Percentiles rank a stretch among this genome's conserved stretches.
Evolutionary conservation across 371 early-diverging fungal species (phyloP).

Genomic region (Syncephalis fuscata): DNA sequence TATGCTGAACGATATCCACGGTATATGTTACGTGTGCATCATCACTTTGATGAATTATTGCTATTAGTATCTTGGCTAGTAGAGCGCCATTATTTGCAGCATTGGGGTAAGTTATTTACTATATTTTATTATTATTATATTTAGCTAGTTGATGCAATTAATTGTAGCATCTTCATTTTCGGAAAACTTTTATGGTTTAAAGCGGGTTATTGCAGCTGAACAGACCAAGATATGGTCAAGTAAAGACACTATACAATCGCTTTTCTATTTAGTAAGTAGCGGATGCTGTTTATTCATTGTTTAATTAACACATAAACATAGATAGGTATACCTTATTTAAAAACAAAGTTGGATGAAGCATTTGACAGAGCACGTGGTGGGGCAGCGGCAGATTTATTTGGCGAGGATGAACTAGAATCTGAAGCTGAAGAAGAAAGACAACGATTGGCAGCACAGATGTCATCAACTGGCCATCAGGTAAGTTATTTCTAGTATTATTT

Average conservation of each 20-base stretch:
- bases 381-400: slow-evolving; percentile 43
- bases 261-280: slow-evolving; percentile 11
- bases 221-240: slow-evolving; percentile 6
- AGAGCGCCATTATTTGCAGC: slow-evolving; percentile 64
- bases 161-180: slow-evolving; percentile 62
- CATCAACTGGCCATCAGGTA: background rate
- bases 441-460: background rate
- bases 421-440: slow-evolving; percentile 9
- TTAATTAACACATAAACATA: slow-evolving; percentile 1
- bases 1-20: slow-evolving; percentile 84
- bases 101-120: slow-evolving; percentile 36
- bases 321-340: slow-evolving; percentile 55
- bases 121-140: background rate
- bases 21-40: slow-evolving; percentile 53
- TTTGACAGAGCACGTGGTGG: slow-evolving; percentile 53
- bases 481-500: no score
- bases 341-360: slow-evolving; percentile 50
- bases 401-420: slow-evolving; percentile 11
- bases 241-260: slow-evolving; percentile 37
- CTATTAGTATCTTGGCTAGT: slow-evolving; percentile 56
- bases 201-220: slow-evolving; percentile 27
- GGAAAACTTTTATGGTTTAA: slow-evolving; percentile 84
- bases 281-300: no score
- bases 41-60: slow-evolving; percentile 64
- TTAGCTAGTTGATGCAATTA: background rate